phyloP scores from a whole-genome alignment of 805 yeast species.

The Starmerella apicola region DNA sequence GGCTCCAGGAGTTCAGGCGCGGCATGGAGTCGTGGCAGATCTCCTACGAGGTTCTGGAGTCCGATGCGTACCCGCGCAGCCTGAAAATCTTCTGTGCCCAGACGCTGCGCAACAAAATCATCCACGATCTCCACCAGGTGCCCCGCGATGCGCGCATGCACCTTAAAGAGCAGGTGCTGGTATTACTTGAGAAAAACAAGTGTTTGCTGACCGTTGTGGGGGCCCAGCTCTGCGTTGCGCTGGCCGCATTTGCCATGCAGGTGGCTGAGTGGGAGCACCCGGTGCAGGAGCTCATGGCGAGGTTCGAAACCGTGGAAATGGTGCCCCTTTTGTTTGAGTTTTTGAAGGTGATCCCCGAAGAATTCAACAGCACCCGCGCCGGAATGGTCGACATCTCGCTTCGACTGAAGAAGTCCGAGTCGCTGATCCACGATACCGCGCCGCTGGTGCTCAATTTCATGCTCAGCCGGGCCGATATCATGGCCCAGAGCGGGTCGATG shows the following conservation, averaged over 20 bases:
- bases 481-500: slow-evolving; percentile 23
- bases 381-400: slow-evolving; percentile 24
- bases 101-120: slow-evolving; percentile 72
- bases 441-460: slow-evolving; percentile 54
- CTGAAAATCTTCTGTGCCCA: slow-evolving; percentile 79
- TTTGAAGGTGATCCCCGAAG: slow-evolving; percentile 82
- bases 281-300: slow-evolving; percentile 49
- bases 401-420: slow-evolving; percentile 37
- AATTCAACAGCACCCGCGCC: slow-evolving; percentile 74
- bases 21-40: slow-evolving; percentile 57
- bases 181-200: slow-evolving; percentile 39
- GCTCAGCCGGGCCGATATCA: slow-evolving; percentile 33
- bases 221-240: slow-evolving; percentile 68
- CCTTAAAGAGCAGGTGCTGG: slow-evolving; percentile 58
- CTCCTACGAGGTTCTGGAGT: slow-evolving; percentile 42
- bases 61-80: slow-evolving; percentile 34
- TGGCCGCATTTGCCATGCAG: slow-evolving; percentile 75
- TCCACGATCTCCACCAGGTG: slow-evolving; percentile 73
- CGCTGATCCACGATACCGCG: slow-evolving; percentile 54
- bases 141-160: slow-evolving; percentile 43
- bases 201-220: slow-evolving; percentile 44
- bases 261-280: slow-evolving; percentile 61
- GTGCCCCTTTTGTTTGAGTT: slow-evolving; percentile 51
- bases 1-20: slow-evolving; percentile 72
- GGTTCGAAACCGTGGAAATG: slow-evolving; percentile 30